Base-by-base conservation (phyloP, 148 eudicot species). In the Persicaria maculosa region DNA sequence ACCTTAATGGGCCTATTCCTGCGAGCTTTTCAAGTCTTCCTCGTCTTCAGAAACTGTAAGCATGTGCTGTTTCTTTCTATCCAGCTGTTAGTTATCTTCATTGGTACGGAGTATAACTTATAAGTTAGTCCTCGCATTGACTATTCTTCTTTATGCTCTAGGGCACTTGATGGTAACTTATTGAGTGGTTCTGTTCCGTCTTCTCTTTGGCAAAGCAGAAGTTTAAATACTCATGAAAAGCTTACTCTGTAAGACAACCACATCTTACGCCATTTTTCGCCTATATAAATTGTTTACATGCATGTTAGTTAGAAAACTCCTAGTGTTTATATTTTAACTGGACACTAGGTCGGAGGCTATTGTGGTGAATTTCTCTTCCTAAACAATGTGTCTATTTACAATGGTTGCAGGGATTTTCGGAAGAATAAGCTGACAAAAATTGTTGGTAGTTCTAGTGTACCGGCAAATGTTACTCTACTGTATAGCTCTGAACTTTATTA, bases 11-110 rank as follows among this genome's bases (percentile, higher is more conserved):
- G 77, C 74, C 86, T 22, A 89, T 93, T 74, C 97, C 97, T 4
- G 76, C 83, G 71, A 87, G 81, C 76, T 84, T 86, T 78, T 88
- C 91, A 11, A 25, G 76, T 71, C 89, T 93, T 71, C 90, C 95
- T 61, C 80, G 72, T 57, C 95, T 93, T 25, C 98, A 93, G 75
- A 79, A 76, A 79, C 74, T 93, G 98, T 93, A 76, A 86, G 94
- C 72, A 7, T 69, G 58, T 65, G 62, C 61, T 1, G 55, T 19
- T 72, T 55, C 9, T 19, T 2, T 55, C n/a, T 17, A 55, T 57
- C 22, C 62, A 19, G 4, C 62, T 57, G 19, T 57, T 17, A 5
- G 4, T 50, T 16, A 2, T 19, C 25, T 57, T 19, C 22, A 7
- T 19, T 57, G n/a, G 61, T 17, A n/a, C n/a, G n/a, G 59, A 6